Evolutionary conservation across 306 rosid genomes (phyloP).

Genomic region (Fragaria vesca): DNA sequence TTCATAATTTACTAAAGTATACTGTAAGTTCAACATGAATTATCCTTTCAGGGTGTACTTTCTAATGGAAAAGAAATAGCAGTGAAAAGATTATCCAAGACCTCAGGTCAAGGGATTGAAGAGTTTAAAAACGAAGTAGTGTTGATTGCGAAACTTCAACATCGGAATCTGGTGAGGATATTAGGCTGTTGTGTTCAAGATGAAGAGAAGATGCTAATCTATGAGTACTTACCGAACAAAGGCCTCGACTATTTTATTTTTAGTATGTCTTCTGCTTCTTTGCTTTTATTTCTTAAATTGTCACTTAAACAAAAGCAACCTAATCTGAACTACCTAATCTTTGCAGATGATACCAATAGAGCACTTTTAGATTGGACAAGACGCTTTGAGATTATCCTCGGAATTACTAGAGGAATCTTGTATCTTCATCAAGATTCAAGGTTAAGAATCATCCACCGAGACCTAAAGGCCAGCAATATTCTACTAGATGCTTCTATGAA

Average conservation of each 20-base stretch:
- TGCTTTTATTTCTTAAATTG: neutral
- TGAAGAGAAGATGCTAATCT: conserved; percentile 57
- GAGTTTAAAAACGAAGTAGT: conserved; percentile 65
- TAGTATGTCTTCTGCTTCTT: conserved; percentile 27
- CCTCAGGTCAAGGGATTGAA: conserved; percentile 54
- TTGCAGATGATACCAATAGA: conserved; percentile 34
- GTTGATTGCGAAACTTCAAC: conserved; percentile 65
- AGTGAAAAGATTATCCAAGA: conserved; percentile 54
- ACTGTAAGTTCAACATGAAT: neutral
- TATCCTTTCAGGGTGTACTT: neutral
- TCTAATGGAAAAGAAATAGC: conserved; percentile 12
- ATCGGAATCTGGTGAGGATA: conserved; percentile 62
- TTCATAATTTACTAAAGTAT: neutral
- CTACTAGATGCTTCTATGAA: conserved; percentile 44
- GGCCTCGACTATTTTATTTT: conserved; percentile 50
- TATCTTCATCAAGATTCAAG: conserved; percentile 70
- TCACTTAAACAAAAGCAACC: neutral
- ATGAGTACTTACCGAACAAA: conserved; percentile 58
- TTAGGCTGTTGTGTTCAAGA: conserved; percentile 48
- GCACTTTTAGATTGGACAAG: conserved; percentile 42
- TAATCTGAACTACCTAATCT: neutral
- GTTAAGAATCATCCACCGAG: conserved; percentile 57
- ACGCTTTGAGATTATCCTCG: conserved; percentile 36
- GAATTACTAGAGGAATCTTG: conserved; percentile 52
- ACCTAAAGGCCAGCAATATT: conserved; percentile 59